Evolutionary conservation across 1,284 basidiomycete species (phyloP), one percentile per base, ranked within the genome.

Genomic region (Termitomyces sp.): DNA sequence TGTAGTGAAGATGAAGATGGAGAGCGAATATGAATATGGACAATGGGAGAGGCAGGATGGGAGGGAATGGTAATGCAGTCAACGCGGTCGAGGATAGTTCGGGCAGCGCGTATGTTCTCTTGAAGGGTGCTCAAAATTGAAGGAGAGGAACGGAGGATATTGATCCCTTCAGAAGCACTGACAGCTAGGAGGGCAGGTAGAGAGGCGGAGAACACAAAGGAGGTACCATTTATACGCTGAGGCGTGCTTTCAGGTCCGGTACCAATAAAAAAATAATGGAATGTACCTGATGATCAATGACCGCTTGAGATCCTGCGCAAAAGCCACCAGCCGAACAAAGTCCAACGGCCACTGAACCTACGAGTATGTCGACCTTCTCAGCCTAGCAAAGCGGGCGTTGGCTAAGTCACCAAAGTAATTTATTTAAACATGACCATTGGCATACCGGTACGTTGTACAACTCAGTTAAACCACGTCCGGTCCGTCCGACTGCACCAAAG

Each of bases 141-240:
- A 0, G 94, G 92, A 2, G 84, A 82, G 53, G 80, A 80, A 43
- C 81, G 80, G 55, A 98, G 78, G 60, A 91, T 82, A 60, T 82
- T 81, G 66, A 98, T 90, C 8, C 86, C 91, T 63, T 92, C 87
- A 0, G 90, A 93, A 1, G 87, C 90, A 58, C 90, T 86, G 58
- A 93, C 93, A 13, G 93, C 88, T 48, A 98, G 83, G 52, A 97
- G 80, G 1, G 94, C 85, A 0, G 97, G 97, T 72, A 97, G 85
- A 1, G 96, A 88, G 8, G 97, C 97, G 1, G 96, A 98, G 76
- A 94, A 99, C 56, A 99, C 94, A 65, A 94, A 96, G 0, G 94
- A 88, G 3, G 93, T 87, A 21, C 93, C 94, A 70, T 99, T 99
- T 81, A 98, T 98, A 46, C 95, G 94, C 83, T 97, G 43, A 30